Percentiles rank a stretch among this genome's conserved stretches.
Conservation (phyloP, 2,329 filamentous ascomycete species). For the Dendrostoma leiphaemia region DNA sequence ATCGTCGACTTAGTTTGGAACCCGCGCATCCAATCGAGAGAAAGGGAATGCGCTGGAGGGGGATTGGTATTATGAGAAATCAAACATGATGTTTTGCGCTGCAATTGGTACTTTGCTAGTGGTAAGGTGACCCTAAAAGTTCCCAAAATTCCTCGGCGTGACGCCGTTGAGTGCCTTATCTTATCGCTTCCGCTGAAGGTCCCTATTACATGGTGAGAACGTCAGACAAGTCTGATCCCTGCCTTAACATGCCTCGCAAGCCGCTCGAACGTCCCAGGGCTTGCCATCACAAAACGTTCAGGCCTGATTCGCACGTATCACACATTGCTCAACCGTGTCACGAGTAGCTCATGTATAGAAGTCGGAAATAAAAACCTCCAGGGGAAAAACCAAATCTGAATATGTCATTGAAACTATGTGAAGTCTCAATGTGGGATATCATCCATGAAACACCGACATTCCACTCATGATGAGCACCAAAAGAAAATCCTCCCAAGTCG, state of each 20-base stretch:
- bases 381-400: not conserved
- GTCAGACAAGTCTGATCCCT: too few relatives aligned
- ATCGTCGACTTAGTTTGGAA: slow-evolving; percentile 10
- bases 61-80: not conserved
- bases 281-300: too few relatives aligned
- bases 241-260: not conserved
- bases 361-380: not conserved
- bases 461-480: not conserved
- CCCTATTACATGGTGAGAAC: too few relatives aligned
- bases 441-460: not conserved
- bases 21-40: slow-evolving; percentile 27
- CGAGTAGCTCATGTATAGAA: not conserved
- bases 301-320: too few relatives aligned
- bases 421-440: not conserved
- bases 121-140: too few relatives aligned
- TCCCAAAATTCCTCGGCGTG: not conserved
- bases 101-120: not conserved
- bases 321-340: too few relatives aligned
- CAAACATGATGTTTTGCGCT: slow-evolving; percentile 2
- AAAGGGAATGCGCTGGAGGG: slow-evolving; percentile 1
- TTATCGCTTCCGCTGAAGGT: too few relatives aligned
- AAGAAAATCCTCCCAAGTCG: not conserved
- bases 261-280: too few relatives aligned
- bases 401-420: not conserved
- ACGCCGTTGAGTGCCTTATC: not conserved